Conservation (phyloP, 2,329 filamentous ascomycete species). For the Cordyceps fumosorosea region DNA sequence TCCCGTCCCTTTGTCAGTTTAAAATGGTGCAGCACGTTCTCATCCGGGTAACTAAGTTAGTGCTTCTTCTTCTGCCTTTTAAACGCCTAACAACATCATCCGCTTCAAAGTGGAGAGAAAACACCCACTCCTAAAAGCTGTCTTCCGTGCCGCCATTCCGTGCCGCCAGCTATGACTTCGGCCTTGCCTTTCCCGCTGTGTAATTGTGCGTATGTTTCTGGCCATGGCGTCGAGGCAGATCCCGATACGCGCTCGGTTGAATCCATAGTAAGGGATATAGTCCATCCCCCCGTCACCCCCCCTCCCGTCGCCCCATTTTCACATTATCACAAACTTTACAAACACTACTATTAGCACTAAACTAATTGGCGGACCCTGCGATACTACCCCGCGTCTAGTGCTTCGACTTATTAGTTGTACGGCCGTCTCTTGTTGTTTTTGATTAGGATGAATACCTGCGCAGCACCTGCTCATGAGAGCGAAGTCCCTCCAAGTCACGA, state of each 20-base stretch:
- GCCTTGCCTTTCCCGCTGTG: neutral
- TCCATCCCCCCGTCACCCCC: too few relatives aligned
- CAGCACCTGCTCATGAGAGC: too few relatives aligned
- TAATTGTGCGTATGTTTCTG: neutral
- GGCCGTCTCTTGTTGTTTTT: too few relatives aligned
- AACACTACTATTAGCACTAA: too few relatives aligned
- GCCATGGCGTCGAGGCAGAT: neutral
- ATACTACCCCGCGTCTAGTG: too few relatives aligned
- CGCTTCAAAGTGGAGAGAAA: neutral
- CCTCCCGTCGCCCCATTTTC: too few relatives aligned
- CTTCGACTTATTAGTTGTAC: too few relatives aligned
- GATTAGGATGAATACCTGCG: too few relatives aligned
- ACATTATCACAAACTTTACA: too few relatives aligned
- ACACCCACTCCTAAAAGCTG: neutral
- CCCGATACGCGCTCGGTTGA: neutral
- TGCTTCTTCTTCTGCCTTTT: neutral
- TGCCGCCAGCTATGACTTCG: neutral
- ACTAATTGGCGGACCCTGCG: too few relatives aligned
- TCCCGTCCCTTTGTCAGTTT: neutral
- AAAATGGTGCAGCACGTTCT: neutral
- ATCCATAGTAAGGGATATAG: too few relatives aligned
- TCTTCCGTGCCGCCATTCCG: neutral
- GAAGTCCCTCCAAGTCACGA: too few relatives aligned
- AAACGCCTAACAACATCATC: conserved; percentile 2
- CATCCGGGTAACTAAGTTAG: neutral